Percentiles rank a stretch among this genome's conserved stretches.
Conservation (phyloP, 345 rosid genomes). For the Tarenaya hassleriana region DNA sequence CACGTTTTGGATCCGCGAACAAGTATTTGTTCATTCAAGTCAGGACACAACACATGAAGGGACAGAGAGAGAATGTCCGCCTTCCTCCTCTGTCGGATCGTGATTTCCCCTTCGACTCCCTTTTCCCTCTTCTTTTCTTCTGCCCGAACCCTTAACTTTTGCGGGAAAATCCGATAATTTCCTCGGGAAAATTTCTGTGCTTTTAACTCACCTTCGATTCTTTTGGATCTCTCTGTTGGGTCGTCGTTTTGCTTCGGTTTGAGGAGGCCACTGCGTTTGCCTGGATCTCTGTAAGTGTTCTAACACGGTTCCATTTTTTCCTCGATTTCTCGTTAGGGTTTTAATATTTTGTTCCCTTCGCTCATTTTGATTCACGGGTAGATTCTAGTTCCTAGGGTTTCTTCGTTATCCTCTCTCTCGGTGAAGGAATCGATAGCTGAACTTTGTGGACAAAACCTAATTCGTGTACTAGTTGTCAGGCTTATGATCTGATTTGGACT, state of each 20-base stretch:
- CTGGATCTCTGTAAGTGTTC: constrained; percentile 23
- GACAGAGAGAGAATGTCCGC: too few relatives aligned
- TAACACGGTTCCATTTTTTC: constrained; percentile 22
- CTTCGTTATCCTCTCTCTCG: constrained; percentile 9
- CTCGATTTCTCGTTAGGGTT: constrained; percentile 7
- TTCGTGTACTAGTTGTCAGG: not conserved
- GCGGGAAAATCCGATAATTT: too few relatives aligned
- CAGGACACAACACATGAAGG: too few relatives aligned
- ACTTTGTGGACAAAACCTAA: not conserved
- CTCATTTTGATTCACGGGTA: constrained; percentile 8
- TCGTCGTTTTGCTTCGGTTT: constrained; percentile 7
- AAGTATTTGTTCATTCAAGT: too few relatives aligned
- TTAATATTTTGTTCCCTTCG: not conserved
- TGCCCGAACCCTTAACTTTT: too few relatives aligned
- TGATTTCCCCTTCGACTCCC: too few relatives aligned
- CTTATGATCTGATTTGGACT: not conserved
- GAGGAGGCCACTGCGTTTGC: constrained; percentile 2
- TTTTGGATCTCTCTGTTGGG: not conserved
- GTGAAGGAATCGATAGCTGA: constrained; percentile 2
- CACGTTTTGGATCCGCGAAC: too few relatives aligned
- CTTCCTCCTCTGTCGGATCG: too few relatives aligned
- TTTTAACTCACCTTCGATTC: too few relatives aligned
- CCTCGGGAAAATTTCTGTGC: too few relatives aligned
- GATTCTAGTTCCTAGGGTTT: not conserved
- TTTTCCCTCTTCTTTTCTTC: too few relatives aligned